Evolutionary conservation across 305 asterid genomes (phyloP).

Genomic region (Fraxinus sp.): DNA sequence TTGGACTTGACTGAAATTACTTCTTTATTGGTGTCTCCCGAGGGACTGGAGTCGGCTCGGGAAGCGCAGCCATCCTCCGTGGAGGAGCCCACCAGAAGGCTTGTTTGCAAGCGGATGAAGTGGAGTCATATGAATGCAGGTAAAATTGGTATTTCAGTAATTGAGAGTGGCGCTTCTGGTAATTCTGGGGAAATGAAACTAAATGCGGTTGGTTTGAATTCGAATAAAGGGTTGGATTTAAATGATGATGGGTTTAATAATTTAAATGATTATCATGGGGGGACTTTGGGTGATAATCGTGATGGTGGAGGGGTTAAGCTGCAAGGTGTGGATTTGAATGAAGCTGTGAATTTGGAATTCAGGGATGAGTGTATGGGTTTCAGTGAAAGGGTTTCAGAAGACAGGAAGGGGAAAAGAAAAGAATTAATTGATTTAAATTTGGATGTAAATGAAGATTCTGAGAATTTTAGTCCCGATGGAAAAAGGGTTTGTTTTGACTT

Average conservation of each 20-base stretch:
- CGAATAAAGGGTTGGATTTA: conserved; percentile 48
- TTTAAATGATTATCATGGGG: conserved; percentile 25
- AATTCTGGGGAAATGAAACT: conserved; percentile 32
- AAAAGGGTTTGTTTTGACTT: conserved; percentile 61
- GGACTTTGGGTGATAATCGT: conserved; percentile 15
- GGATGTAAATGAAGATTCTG: conserved; percentile 51
- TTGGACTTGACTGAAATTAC: conserved; percentile 44
- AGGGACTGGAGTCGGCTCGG: conserved; percentile 13
- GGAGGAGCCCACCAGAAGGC: conserved; percentile 28
- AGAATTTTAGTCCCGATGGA: conserved; percentile 31
- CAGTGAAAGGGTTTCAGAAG: conserved; percentile 24
- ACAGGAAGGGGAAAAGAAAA: conserved; percentile 26
- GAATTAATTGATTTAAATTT: conserved; percentile 71
- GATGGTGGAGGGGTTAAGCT: conserved; percentile 36
- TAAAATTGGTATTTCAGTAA: conserved; percentile 26
- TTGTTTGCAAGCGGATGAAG: conserved; percentile 41
- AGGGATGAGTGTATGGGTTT: conserved; percentile 27
- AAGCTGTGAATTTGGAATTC: conserved; percentile 35
- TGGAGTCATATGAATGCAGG: conserved; percentile 39
- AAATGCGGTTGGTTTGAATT: conserved; percentile 46
- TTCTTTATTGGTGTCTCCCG: conserved; percentile 37
- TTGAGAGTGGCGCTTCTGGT: conserved; percentile 27
- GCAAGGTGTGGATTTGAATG: conserved; percentile 46
- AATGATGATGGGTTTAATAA: conserved; percentile 32
- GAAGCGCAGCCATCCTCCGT: conserved; percentile 11